These are phyloP conservation scores for Alternaria conjuncta DNA, from an alignment of 2,329 filamentous ascomycete species.

Conservation along the genomic window DNA sequence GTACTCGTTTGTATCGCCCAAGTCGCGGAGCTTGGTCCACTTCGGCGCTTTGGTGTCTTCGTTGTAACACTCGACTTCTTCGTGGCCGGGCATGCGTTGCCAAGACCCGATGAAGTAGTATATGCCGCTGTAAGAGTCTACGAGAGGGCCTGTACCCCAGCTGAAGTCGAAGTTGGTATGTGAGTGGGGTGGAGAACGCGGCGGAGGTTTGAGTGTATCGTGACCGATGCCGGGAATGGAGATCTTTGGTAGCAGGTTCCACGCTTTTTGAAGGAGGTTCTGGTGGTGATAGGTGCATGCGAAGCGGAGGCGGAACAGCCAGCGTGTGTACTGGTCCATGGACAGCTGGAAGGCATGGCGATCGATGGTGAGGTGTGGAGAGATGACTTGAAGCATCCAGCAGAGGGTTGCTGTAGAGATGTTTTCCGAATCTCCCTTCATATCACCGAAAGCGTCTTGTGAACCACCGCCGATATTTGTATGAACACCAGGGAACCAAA, in stretches of 20 bases:
- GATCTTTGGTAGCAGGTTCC: conserved; percentile 20
- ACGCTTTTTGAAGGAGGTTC: conserved; percentile 17
- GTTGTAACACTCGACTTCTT: conserved; percentile 44
- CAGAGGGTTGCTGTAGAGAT: conserved; percentile 58
- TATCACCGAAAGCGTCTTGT: conserved; percentile 33
- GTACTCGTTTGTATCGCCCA: conserved; percentile 58
- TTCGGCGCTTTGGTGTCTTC: conserved; percentile 43
- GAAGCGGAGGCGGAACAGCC: conserved; percentile 36
- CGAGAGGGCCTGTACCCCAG: conserved; percentile 55
- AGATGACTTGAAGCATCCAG: conserved; percentile 63
- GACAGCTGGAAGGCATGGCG: conserved; percentile 50
- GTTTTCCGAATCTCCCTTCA: conserved; percentile 47
- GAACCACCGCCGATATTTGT: conserved; percentile 59
- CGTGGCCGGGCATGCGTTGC: conserved; percentile 54
- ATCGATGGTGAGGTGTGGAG: conserved; percentile 55
- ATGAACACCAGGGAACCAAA: conserved; percentile 62
- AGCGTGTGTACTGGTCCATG: conserved; percentile 50
- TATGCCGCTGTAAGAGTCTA: conserved; percentile 50
- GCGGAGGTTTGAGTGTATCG: conserved; percentile 28
- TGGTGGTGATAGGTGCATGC: conserved; percentile 41
- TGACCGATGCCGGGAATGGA: conserved; percentile 28
- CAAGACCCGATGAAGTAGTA: conserved; percentile 53
- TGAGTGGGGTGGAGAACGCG: conserved; percentile 36
- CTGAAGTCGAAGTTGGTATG: conserved; percentile 50
- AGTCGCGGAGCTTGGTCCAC: conserved; percentile 44